Evolutionary conservation across 2,329 filamentous ascomycete species (phyloP), one percentile per base, ranked within the genome.

Genomic region (Epichloe gansuensis): DNA sequence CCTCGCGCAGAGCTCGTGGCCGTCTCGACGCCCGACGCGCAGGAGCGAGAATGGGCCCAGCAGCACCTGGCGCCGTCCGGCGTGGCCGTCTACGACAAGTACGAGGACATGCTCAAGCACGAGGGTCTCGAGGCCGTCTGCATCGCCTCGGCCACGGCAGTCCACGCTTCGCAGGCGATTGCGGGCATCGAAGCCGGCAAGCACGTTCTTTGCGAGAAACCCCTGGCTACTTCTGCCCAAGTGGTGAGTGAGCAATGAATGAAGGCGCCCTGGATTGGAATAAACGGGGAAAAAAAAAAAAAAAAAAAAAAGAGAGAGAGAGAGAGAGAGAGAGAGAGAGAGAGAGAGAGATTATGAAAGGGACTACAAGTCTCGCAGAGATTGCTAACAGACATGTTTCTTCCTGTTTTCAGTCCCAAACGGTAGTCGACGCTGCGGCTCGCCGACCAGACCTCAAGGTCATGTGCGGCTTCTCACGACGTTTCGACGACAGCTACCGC

Each of bases 401-500:
- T 31, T 8, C 8, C 28, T 9, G 17, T 17, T 17, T 17, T 2
- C 56, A 81, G 77, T 80, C 75, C 53, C 74, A 81, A 69, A 66
- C 72, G 41, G 80, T 85, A 46, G 69, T 83, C 56, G 72, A 76
- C 44, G 75, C 77, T 8, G 76, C 79, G 13, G 67, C 69, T 50
- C 66, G 68, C 50, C 74, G 76, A 50, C 80, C 81, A 1, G 63
- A 82, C 50, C 72, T 82, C 21, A 85, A 85, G 64, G 80, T 85
- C 52, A 62, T 62, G 78, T 85, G 72, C 34, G 56, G 56, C 52
- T 57, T 56, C 51, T 56, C 54, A 2, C 50, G 56, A 13, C 52
- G 54, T 41, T 86, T 86, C 69, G 82, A 86, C 59, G 70, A 74
- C 44, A 82, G 78, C 42, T 86, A 86, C 70, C 73, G 80, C 52